Conservation (phyloP, 257 asterid species). For the Jacaranda copaia region DNA sequence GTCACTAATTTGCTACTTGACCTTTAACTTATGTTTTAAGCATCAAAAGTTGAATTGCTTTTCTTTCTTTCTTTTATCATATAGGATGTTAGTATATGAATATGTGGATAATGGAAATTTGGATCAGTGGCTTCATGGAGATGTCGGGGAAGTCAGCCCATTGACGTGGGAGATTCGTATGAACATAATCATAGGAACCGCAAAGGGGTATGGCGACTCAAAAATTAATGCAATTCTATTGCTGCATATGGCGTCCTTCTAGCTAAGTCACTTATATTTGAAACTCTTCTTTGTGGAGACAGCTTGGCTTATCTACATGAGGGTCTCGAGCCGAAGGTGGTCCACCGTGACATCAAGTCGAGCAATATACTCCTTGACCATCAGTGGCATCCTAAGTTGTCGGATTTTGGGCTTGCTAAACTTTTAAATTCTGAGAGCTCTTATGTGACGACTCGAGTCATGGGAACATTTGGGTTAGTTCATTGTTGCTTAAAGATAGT, state of each 20-base stretch:
- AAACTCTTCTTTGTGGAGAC: constrained; percentile 37
- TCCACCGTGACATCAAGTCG: constrained; percentile 97
- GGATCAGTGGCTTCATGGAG: constrained; percentile 99
- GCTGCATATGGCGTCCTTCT: not conserved
- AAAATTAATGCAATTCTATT: constrained; percentile 30
- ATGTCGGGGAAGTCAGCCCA: constrained; percentile 94
- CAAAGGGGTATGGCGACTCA: constrained; percentile 71
- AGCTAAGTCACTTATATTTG: constrained; percentile 14
- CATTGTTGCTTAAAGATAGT: constrained; percentile 13
- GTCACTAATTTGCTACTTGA: constrained; percentile 19
- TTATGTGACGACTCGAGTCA: constrained; percentile 92
- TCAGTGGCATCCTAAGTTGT: constrained; percentile 90
- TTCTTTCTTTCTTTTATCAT: constrained; percentile 6
- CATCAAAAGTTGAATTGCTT: constrained; percentile 36
- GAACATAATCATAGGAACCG: constrained; percentile 84
- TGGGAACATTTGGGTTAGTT: constrained; percentile 98
- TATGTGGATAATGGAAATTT: constrained; percentile 93
- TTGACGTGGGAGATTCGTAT: constrained; percentile 92
- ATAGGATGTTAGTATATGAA: constrained; percentile 95
- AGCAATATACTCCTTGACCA: constrained; percentile 94
- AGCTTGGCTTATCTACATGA: constrained; percentile 97
- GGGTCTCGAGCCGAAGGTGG: constrained; percentile 98
- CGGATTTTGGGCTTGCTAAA: constrained; percentile 98
- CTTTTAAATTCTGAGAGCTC: constrained; percentile 85
- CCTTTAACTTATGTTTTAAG: not conserved